Conservation (phyloP, 352 stramenopile genomes). For the Phytophthora syringae region DNA sequence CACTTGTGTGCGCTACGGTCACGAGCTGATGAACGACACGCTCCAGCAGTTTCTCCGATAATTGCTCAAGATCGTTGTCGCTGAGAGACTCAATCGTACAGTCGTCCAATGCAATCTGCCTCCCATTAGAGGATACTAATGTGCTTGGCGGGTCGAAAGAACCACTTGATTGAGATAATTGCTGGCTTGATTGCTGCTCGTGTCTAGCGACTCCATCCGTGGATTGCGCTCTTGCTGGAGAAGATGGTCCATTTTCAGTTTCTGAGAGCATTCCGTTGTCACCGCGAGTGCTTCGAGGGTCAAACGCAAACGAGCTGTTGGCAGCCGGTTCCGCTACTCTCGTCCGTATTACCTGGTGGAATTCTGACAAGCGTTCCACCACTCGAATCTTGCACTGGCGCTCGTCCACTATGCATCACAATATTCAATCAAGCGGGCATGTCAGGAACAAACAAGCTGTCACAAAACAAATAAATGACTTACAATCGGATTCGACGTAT, state of each 20-base stretch:
- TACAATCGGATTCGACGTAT: slow-evolving; percentile 78
- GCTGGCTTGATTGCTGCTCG: slow-evolving; percentile 2
- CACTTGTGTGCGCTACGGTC: slow-evolving; percentile 75
- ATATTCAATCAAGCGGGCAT: not conserved
- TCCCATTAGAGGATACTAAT: slow-evolving; percentile 22
- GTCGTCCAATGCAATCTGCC: slow-evolving; percentile 58
- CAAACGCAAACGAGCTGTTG: slow-evolving; percentile 8
- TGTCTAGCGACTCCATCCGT: slow-evolving; percentile 19
- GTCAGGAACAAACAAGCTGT: not conserved
- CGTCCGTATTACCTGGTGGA: slow-evolving; percentile 79
- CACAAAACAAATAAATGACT: slow-evolving; percentile 12
- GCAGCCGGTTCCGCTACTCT: slow-evolving; percentile 35
- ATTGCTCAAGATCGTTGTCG: slow-evolving; percentile 77
- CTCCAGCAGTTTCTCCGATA: slow-evolving; percentile 86
- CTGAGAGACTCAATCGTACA: slow-evolving; percentile 77
- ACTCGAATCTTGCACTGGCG: slow-evolving; percentile 90
- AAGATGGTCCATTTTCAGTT: slow-evolving; percentile 2
- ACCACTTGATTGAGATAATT: slow-evolving; percentile 4
- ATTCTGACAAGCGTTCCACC: slow-evolving; percentile 83
- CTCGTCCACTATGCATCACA: slow-evolving; percentile 73
- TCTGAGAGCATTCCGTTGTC: slow-evolving; percentile 12
- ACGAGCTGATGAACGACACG: slow-evolving; percentile 84
- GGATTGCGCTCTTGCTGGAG: not conserved
- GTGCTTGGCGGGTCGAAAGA: slow-evolving; percentile 2
- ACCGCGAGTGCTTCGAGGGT: not conserved